Percentiles rank a stretch among this genome's conserved stretches.
These are phyloP conservation scores for Stagonosporopsis vannaccii DNA, from an alignment of 2,329 filamentous ascomycete species.

Conservation along the genomic window DNA sequence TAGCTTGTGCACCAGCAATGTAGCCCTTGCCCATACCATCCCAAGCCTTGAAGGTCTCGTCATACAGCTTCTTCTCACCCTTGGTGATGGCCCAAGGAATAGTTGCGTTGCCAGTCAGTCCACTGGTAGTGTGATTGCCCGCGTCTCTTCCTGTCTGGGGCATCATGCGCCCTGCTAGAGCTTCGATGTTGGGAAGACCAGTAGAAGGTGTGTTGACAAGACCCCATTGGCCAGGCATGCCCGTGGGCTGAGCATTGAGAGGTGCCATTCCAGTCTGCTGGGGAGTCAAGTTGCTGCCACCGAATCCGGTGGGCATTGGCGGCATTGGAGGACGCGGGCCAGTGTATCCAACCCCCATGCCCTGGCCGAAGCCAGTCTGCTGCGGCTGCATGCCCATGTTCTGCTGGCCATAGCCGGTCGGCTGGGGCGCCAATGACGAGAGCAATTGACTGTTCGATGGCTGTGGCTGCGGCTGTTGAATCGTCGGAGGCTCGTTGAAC, in stretches of 20 bases:
- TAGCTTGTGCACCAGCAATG: conserved; percentile 89
- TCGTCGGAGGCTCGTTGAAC: conserved; percentile 67
- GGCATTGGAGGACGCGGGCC: conserved; percentile 82
- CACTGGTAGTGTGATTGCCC: conserved; percentile 82
- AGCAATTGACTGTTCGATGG: conserved; percentile 71
- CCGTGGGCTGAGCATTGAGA: conserved; percentile 92
- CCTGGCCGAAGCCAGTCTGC: conserved; percentile 65
- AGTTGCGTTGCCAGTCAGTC: conserved; percentile 89
- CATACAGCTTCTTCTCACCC: conserved; percentile 96
- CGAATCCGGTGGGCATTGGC: conserved; percentile 71
- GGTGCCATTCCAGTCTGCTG: conserved; percentile 68
- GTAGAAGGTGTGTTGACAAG: conserved; percentile 91
- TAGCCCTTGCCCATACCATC: conserved; percentile 93
- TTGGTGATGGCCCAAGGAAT: conserved; percentile 99
- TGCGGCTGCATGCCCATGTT: conserved; percentile 62
- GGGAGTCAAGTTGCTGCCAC: conserved; percentile 60
- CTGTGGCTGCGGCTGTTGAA: conserved; percentile 66
- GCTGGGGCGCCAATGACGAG: conserved; percentile 62
- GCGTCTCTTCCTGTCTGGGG: conserved; percentile 87
- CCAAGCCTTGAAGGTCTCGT: conserved; percentile 94
- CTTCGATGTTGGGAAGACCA: conserved; percentile 92
- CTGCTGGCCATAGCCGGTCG: conserved; percentile 65
- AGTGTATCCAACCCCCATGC: conserved; percentile 78
- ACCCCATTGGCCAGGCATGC: conserved; percentile 95
- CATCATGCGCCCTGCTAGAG: conserved; percentile 94